phyloP scores from a whole-genome alignment of 2,329 filamentous ascomycete genomes.

The Pezicula rhizophila region DNA sequence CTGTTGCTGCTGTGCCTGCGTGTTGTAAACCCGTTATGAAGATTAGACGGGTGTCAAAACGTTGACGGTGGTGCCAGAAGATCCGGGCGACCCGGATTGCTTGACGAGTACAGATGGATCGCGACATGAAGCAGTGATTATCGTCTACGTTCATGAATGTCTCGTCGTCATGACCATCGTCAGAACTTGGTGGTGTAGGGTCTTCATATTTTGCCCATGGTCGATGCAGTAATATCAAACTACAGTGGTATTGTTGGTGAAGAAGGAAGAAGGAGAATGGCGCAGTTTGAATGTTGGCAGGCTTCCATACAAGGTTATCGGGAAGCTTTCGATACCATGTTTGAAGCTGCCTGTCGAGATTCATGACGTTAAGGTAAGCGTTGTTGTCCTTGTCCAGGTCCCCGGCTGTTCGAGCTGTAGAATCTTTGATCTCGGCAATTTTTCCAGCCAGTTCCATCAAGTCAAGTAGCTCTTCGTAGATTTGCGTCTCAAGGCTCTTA shows the following conservation, averaged over 20 bases:
- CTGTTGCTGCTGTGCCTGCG: constrained; percentile 47
- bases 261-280: constrained; percentile 47
- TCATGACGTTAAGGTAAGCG: constrained; percentile 43
- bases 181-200: constrained; percentile 25
- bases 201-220: constrained; percentile 45
- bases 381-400: constrained; percentile 34
- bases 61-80: constrained; percentile 48
- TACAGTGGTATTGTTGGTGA: constrained; percentile 50
- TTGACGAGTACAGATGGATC: constrained; percentile 48
- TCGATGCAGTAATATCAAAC: constrained; percentile 45
- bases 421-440: constrained; percentile 39
- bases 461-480: constrained; percentile 46
- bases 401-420: constrained; percentile 24
- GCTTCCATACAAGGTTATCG: constrained; percentile 42
- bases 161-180: constrained; percentile 14
- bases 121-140: constrained; percentile 38
- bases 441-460: constrained; percentile 50
- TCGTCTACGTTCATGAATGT: constrained; percentile 28
- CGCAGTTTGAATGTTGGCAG: constrained; percentile 42
- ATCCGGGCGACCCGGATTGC: constrained; percentile 46
- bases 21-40: constrained; percentile 46
- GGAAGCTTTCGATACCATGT: constrained; percentile 48
- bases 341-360: constrained; percentile 46
- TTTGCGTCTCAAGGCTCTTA: constrained; percentile 31
- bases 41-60: constrained; percentile 45